Evolutionary conservation across 2,329 filamentous ascomycete genomes (phyloP).

Genomic region (Sphaerulina vaccinii): DNA sequence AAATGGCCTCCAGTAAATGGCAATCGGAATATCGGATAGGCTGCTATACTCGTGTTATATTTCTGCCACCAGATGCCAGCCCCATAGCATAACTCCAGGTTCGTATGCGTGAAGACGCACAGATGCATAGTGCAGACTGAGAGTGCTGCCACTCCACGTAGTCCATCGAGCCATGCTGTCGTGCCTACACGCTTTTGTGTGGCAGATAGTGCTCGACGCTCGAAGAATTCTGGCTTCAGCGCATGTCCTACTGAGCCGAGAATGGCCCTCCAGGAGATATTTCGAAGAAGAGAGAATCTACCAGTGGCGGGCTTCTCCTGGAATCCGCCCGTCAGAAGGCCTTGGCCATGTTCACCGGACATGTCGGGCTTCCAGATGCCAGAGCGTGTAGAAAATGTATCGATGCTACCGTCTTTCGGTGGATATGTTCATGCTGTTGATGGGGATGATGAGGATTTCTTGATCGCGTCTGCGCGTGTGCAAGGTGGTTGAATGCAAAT

Average conservation of each 20-base stretch:
- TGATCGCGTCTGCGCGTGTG: not conserved
- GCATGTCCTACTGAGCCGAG: conserved; percentile 3
- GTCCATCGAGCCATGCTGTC: conserved; percentile 62
- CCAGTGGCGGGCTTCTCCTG: conserved; percentile 11
- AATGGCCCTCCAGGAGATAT: conserved; percentile 5
- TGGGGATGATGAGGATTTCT: not conserved
- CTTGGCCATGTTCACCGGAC: conserved; percentile 9
- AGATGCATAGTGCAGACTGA: conserved; percentile 65
- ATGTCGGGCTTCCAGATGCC: conserved; percentile 1
- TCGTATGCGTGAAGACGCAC: conserved; percentile 54
- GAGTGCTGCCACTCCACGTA: conserved; percentile 65
- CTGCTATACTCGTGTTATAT: conserved; percentile 44
- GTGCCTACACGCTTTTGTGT: conserved; percentile 17
- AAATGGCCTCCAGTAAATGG: conserved; percentile 63
- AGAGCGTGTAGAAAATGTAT: not conserved
- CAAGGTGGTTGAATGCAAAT: conserved; percentile 1
- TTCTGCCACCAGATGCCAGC: conserved; percentile 34
- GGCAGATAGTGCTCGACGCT: conserved; percentile 8
- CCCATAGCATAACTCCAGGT: conserved; percentile 42
- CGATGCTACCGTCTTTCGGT: not conserved
- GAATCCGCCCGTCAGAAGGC: conserved; percentile 11
- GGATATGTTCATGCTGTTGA: conserved; percentile 5
- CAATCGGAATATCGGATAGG: conserved; percentile 58
- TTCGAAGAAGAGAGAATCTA: conserved; percentile 1
- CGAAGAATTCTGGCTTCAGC: conserved; percentile 21